Evolutionary conservation across 352 stramenopile genomes (phyloP), one percentile per base, ranked within the genome.

Genomic region (Globisporangium parvum): DNA sequence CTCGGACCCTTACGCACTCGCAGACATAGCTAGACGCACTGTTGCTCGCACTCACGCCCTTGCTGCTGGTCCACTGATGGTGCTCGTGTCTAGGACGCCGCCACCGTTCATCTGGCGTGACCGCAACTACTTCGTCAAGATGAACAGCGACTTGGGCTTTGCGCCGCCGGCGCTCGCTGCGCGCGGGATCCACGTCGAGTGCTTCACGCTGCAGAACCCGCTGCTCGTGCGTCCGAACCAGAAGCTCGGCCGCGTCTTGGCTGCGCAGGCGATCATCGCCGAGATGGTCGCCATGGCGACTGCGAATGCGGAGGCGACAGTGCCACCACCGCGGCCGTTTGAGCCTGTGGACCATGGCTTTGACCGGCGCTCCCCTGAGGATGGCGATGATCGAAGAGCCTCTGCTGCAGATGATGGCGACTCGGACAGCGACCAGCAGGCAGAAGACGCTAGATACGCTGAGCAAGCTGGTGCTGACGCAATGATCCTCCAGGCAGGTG

Each of bases 41-140:
- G n/a, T n/a, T n/a, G 2, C 26, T 57, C 11, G 47, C 48, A 28
- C 8, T 26, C 2, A 28, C 14, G 20, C 8, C 20, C 9, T 18
- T 6, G 14, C 12, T n/a, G 1, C 49, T 37, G 12, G 17, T 58
- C 21, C 9, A 12, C 47, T 35, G 18, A 35, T 47, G 47, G 1
- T 35, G n/a, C 48, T 26, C 53, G 8, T 53, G 40, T 53, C 46
- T 57, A 88, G 75, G 40, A 80, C 70, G 47, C 79, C 81, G 15
- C 79, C 81, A 24, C 60, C 72, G 37, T 92, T 92, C 51, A 37
- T 88, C 35, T 92, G 79, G 81, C 74, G 79, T 4, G 79, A 77
- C 0, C 69, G 67, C 40, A 87, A 92, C 42, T 92, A 90, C 59
- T 90, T 90, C 26, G 24, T 84, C 9, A 89, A 90, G 49, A 88